Percentiles rank a stretch among this genome's conserved stretches.
phyloP scores from a whole-genome alignment of 495 filamentous ascomycete species.

The Beverwykella pulmonaria region DNA sequence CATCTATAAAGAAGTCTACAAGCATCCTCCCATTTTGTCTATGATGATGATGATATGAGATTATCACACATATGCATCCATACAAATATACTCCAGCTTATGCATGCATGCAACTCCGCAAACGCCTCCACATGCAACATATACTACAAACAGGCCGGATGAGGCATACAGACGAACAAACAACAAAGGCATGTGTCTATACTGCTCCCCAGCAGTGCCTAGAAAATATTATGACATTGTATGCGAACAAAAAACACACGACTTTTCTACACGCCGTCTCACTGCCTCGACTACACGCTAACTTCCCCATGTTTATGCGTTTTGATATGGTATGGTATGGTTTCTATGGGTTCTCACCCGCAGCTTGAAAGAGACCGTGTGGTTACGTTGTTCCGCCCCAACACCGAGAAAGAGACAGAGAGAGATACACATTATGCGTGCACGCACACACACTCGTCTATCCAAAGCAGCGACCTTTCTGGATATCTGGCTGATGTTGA shows the following conservation, averaged over 20 bases:
- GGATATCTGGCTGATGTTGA: no score
- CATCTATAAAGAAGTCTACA: no score
- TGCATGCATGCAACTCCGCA: no score
- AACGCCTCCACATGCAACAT: no score
- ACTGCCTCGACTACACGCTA: no score
- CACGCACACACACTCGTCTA: background rate
- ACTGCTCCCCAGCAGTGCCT: background rate
- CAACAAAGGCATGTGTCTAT: background rate
- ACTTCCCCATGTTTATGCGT: background rate
- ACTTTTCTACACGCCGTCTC: background rate
- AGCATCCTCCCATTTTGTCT: no score
- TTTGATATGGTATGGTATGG: background rate
- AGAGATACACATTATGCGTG: background rate
- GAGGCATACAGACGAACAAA: no score
- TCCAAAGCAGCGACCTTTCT: background rate
- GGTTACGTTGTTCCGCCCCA: background rate
- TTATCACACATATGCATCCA: no score
- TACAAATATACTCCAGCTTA: no score
- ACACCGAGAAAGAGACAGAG: background rate
- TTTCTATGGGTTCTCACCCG: background rate
- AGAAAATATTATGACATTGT: background rate
- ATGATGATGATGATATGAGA: no score
- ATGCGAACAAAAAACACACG: background rate
- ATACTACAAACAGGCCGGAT: no score
- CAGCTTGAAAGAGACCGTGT: no score